Evolutionary conservation across 2,329 filamentous ascomycete genomes (phyloP).

Genomic region (Curvularia hawaiiensis): DNA sequence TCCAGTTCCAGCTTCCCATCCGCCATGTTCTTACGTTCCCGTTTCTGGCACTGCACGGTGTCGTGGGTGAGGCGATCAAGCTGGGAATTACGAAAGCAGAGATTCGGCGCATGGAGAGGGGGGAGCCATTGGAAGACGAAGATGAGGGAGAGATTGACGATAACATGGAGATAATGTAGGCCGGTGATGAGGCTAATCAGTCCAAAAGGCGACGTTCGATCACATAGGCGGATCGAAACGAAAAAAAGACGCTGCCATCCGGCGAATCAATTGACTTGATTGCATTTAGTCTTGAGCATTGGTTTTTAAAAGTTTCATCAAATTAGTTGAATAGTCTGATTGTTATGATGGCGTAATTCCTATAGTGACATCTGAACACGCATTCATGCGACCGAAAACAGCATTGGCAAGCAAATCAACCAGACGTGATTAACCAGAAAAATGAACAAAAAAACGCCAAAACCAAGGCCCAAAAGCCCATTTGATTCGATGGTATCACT

Average conservation of each 20-base stretch:
- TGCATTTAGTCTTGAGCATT: background rate
- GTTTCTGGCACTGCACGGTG: constrained; percentile 23
- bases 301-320: background rate
- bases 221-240: background rate
- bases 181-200: background rate
- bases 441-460: too few species aligned
- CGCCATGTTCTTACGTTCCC: constrained; percentile 29
- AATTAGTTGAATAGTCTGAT: background rate
- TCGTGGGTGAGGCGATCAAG: constrained; percentile 23
- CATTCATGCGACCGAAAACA: background rate
- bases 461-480: background rate
- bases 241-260: background rate
- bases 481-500: background rate
- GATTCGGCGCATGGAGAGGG: background rate
- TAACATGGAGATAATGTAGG: background rate
- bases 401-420: background rate
- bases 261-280: background rate
- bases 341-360: background rate
- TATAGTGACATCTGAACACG: background rate
- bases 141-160: background rate
- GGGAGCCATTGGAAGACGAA: background rate
- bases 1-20: constrained; percentile 15
- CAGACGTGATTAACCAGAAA: background rate
- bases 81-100: constrained; percentile 29
- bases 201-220: background rate